Evolutionary conservation across 2,329 filamentous ascomycete species (phyloP).

Genomic region (Emergomyces orientalis): DNA sequence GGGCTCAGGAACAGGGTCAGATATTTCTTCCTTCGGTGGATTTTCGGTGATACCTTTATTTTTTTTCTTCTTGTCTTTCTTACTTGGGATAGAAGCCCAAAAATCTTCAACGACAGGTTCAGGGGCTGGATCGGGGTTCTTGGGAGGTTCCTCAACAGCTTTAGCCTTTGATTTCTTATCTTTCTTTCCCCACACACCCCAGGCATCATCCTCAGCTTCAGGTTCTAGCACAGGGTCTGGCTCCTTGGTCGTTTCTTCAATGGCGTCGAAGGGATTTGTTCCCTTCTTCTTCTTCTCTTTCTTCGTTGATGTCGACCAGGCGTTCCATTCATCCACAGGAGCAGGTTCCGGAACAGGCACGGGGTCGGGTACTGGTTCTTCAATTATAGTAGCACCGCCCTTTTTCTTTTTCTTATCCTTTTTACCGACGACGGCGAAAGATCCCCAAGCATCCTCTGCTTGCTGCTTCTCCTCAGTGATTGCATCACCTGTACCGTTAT

Average conservation of each 20-base stretch:
- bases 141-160: slow-evolving; percentile 30
- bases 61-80: slow-evolving; percentile 32
- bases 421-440: slow-evolving; percentile 29
- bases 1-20: slow-evolving; percentile 8
- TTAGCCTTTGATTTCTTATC: slow-evolving; percentile 26
- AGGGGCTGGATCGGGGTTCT: slow-evolving; percentile 17
- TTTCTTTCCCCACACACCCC: slow-evolving; percentile 29
- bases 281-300: slow-evolving; percentile 42
- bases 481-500: slow-evolving; percentile 38
- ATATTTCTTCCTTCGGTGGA: not conserved
- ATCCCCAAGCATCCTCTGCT: slow-evolving; percentile 32
- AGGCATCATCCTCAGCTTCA: slow-evolving; percentile 22
- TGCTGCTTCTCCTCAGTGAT: slow-evolving; percentile 34
- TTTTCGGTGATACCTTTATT: slow-evolving; percentile 7
- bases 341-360: slow-evolving; percentile 12
- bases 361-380: slow-evolving; percentile 25
- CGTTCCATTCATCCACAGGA: slow-evolving; percentile 12
- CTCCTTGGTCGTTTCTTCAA: slow-evolving; percentile 29
- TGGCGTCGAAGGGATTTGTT: slow-evolving; percentile 25
- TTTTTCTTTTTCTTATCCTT: slow-evolving; percentile 42
- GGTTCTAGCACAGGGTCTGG: slow-evolving; percentile 15
- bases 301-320: slow-evolving; percentile 23
- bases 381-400: slow-evolving; percentile 28
- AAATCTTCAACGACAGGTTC: slow-evolving; percentile 21
- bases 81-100: slow-evolving; percentile 20